Base-by-base conservation (phyloP, 495 filamentous ascomycete genomes). In the Durotheca rogersii region DNA sequence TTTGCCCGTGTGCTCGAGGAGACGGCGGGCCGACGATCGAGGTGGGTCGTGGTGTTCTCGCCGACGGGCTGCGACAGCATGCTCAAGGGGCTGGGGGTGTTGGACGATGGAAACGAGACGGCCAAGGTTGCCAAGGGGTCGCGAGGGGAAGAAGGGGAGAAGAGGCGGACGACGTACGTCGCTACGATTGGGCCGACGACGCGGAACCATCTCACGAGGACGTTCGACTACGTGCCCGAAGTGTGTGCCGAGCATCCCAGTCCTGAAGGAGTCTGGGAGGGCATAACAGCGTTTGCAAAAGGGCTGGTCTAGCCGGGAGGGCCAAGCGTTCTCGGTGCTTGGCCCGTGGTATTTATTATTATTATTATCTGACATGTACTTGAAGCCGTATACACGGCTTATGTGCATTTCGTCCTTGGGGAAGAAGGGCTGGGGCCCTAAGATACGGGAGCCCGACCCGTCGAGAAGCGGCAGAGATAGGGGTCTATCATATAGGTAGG, bases 151-250 rank as follows among this genome's bases (percentile, higher is more conserved):
- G 23, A 9, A 27, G 9, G 4, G 9, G 23, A 27, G 4, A 27
- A 54, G 38, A 48, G 66, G 43, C 52, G 62, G 46, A 67, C 54
- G 41, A 78, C 82, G 11, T 84, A 76, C 59, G 71, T 96, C 50
- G 88, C 86, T 9, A 91, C 89, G 2, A 99, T 99, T 68, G 93
- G 93, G 17, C 92, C 94, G 11, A 99, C 94, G 41, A 99, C 94
- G 21, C 73, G 85, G 43, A 85, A 87, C 64, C 80, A 88, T 70
- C 68, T 98, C 36, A 60, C 73, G 5, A 70, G 71, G 16, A 74
- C 75, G 38, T 90, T 89, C 68, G 84, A 72, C 6, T 84, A 86
- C 57, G 76, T 84, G 58, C 81, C 90, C 12, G 85, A 97, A 73
- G 89, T 90, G 27, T 91, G 85, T 66, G 88, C 93, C 12, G 77